Conservation (phyloP, 192 early-diverging fungal genomes). For the Coemansia sp. region DNA sequence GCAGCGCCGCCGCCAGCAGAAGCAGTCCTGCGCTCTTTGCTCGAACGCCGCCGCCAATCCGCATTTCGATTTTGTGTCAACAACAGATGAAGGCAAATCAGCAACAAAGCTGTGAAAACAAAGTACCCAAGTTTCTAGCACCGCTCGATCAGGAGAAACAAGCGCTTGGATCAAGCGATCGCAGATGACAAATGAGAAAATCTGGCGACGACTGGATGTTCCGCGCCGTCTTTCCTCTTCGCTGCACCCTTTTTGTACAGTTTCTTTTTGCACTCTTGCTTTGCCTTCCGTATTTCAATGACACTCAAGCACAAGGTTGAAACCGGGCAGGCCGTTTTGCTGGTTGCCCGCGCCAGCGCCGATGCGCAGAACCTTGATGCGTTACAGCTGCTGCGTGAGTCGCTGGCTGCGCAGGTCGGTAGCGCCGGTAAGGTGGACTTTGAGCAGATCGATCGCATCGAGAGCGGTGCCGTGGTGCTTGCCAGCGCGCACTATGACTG, state of each 20-base stretch:
- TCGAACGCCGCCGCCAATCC: not conserved
- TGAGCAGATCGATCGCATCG: conserved; percentile 81
- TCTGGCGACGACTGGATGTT: no score
- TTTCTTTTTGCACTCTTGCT: not conserved
- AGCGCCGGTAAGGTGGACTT: conserved; percentile 64
- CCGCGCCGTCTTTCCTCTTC: not conserved
- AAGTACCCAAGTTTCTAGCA: no score
- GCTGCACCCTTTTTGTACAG: not conserved
- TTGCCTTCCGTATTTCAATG: not conserved
- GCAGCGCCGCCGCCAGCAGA: conserved; percentile 11
- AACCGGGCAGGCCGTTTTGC: conserved; percentile 27
- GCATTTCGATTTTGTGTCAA: no score
- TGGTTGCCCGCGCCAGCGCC: conserved; percentile 34
- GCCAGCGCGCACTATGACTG: conserved; percentile 57
- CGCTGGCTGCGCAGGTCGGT: conserved; percentile 54
- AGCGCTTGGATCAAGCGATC: no score
- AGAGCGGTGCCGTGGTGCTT: conserved; percentile 54
- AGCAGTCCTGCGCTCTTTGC: conserved; percentile 11
- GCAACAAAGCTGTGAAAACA: no score
- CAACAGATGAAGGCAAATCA: no score
- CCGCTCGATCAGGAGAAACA: no score
- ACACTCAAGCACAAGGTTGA: not conserved
- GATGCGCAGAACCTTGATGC: conserved; percentile 26
- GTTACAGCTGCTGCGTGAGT: conserved; percentile 43
- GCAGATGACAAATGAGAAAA: no score